These are phyloP conservation scores for Apiospora phragmitis DNA, from an alignment of 2,329 filamentous ascomycete genomes.

Conservation along the genomic window DNA sequence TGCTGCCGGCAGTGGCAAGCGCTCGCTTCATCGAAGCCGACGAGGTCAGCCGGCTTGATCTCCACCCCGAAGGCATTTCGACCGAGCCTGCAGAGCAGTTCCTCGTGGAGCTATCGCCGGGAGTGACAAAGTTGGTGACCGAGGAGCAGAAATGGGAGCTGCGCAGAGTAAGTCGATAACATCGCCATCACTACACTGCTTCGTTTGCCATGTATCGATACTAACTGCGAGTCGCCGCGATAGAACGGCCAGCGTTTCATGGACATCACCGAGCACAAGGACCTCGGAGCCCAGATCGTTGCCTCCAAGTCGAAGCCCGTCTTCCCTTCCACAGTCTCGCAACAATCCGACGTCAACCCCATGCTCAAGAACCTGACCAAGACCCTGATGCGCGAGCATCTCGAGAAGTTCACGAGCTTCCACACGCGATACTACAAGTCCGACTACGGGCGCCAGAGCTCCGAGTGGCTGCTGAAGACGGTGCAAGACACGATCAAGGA, in stretches of 20 bases:
- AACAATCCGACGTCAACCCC: constrained; percentile 66
- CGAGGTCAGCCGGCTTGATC: constrained; percentile 52
- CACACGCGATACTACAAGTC: constrained; percentile 83
- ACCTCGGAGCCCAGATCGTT: constrained; percentile 55
- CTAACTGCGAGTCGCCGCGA: constrained; percentile 18
- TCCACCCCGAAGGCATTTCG: constrained; percentile 41
- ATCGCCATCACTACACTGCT: background rate
- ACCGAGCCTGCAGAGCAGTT: constrained; percentile 52
- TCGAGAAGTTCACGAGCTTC: constrained; percentile 77
- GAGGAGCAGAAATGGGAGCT: constrained; percentile 96
- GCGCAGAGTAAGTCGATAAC: constrained; percentile 62
- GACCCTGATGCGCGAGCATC: constrained; percentile 72
- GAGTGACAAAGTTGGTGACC: constrained; percentile 81
- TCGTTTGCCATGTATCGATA: background rate
- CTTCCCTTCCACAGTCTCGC: constrained; percentile 67
- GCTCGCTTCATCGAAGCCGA: constrained; percentile 57
- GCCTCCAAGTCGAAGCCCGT: constrained; percentile 42
- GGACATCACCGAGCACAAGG: constrained; percentile 80
- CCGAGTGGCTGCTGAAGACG: constrained; percentile 79
- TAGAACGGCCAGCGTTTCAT: constrained; percentile 88
- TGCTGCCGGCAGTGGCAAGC: constrained; percentile 52
- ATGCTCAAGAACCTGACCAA: constrained; percentile 72
- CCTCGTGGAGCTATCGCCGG: constrained; percentile 82
- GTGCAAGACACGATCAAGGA: constrained; percentile 71
- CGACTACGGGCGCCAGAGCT: constrained; percentile 77